Evolutionary conservation across 139 green algal species (phyloP).

Genomic region (Spirogloea muscicola): DNA sequence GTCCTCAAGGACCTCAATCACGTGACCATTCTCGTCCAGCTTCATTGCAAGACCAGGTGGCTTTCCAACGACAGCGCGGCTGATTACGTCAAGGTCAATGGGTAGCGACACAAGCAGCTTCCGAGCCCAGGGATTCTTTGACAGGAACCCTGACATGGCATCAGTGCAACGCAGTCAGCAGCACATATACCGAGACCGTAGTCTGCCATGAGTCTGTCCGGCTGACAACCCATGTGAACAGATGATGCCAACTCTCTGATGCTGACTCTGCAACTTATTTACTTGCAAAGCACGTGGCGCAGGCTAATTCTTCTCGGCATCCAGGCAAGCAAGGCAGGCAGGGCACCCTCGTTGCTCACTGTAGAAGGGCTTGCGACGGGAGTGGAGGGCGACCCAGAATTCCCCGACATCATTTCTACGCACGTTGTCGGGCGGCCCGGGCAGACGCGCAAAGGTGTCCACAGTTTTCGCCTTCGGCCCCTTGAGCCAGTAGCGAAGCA

Average conservation of each 20-base stretch:
- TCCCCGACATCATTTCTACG: conserved; percentile 3
- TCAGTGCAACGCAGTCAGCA: too few species aligned
- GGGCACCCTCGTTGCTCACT: not conserved
- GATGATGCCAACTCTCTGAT: too few species aligned
- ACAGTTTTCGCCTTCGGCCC: conserved; percentile 34
- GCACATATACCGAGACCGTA: too few species aligned
- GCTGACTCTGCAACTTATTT: not conserved
- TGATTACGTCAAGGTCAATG: not conserved
- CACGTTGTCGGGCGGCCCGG: conserved; percentile 41
- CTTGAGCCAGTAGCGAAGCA: conserved; percentile 41
- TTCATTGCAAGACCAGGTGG: conserved; percentile 17
- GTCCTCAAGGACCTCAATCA: conserved; percentile 27
- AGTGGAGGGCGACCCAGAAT: conserved; percentile 41
- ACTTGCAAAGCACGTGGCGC: not conserved
- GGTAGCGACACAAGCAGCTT: conserved; percentile 1
- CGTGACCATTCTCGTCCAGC: conserved; percentile 17
- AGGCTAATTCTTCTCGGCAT: too few species aligned
- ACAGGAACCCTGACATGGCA: conserved; percentile 3
- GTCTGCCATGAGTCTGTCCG: too few species aligned
- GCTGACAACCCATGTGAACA: too few species aligned
- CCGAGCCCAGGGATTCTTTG: not conserved
- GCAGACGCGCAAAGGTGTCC: conserved; percentile 35
- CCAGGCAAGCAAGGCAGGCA: not conserved
- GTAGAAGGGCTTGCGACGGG: conserved; percentile 13
- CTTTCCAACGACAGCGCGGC: not conserved